Percentiles rank a stretch among this genome's conserved stretches.
Conservation (phyloP, 2,329 filamentous ascomycete genomes). For the Botrytis fragariae region DNA sequence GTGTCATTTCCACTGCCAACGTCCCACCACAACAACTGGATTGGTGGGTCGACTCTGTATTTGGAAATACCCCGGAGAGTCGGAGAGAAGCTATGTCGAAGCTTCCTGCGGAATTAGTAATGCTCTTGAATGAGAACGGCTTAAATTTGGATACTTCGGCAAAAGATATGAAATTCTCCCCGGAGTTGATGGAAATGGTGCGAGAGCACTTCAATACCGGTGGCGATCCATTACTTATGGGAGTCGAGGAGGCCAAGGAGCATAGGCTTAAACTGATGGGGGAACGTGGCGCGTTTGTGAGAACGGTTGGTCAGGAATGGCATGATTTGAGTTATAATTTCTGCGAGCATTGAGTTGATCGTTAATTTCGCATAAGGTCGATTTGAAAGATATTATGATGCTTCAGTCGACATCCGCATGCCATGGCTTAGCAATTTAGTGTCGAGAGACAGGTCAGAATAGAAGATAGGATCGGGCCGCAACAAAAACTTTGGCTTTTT, state of each 20-base stretch:
- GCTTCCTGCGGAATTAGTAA: conserved; percentile 19
- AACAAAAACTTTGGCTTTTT: background rate
- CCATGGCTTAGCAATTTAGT: too few species aligned
- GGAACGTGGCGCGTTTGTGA: conserved; percentile 37
- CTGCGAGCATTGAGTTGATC: background rate
- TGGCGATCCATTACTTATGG: conserved; percentile 34
- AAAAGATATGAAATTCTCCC: conserved; percentile 27
- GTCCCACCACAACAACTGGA: conserved; percentile 50
- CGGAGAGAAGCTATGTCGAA: background rate
- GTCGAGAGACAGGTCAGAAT: too few species aligned
- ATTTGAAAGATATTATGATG: rapidly evolving
- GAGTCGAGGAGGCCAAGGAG: conserved; percentile 41
- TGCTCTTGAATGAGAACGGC: conserved; percentile 20
- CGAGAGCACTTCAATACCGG: conserved; percentile 24
- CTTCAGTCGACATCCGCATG: background rate
- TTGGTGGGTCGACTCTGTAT: conserved; percentile 42
- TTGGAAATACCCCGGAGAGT: background rate
- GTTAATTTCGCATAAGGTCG: rapidly evolving
- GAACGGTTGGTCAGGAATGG: background rate
- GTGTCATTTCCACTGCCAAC: conserved; percentile 51
- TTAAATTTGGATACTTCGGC: background rate
- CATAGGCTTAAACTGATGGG: conserved; percentile 43
- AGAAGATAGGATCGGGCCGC: too few species aligned
- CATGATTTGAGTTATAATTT: background rate
- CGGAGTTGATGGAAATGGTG: conserved; percentile 19